Conservation (phyloP, 306 rosid genomes). For the Amphicarpaea edgeworthii region DNA sequence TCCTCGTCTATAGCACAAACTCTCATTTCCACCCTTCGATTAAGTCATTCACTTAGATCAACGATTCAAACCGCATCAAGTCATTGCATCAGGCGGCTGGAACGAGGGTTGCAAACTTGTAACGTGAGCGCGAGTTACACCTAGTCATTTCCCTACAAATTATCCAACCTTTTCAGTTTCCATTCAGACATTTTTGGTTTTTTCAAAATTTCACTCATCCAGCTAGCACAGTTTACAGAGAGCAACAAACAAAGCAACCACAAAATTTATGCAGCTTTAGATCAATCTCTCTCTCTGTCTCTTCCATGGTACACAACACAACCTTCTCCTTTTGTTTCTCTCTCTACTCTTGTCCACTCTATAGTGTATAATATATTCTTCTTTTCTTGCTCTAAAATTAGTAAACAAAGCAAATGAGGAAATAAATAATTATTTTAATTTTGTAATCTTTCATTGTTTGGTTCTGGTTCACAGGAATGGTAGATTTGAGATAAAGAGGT, state of each 20-base stretch:
- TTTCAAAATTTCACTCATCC: constrained; percentile 42
- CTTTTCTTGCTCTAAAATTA: constrained; percentile 2
- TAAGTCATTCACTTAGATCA: not conserved
- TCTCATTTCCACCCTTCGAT: constrained; percentile 9
- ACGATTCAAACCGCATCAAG: not conserved
- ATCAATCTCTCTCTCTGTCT: constrained; percentile 42
- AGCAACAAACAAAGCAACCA: constrained; percentile 48
- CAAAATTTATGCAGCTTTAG: constrained; percentile 62
- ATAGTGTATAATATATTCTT: constrained; percentile 31
- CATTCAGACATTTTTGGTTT: not conserved
- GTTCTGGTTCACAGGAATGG: constrained; percentile 60
- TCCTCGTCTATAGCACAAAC: not conserved
- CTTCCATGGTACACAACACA: constrained; percentile 60
- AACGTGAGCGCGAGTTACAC: not conserved
- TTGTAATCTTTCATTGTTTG: constrained; percentile 48
- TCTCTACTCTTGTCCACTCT: constrained; percentile 32
- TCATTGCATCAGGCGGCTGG: not conserved
- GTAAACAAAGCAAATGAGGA: not conserved
- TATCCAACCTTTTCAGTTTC: constrained; percentile 47
- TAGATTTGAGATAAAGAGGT: constrained; percentile 61
- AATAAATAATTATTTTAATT: constrained; percentile 7
- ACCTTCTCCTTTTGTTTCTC: constrained; percentile 30
- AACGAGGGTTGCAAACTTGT: not conserved
- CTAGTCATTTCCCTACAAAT: constrained; percentile 12
- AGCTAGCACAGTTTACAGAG: constrained; percentile 45